These are phyloP conservation scores for Termitomyces sp. DNA, from an alignment of 768 basidiomycete genomes.

Conservation along the genomic window DNA sequence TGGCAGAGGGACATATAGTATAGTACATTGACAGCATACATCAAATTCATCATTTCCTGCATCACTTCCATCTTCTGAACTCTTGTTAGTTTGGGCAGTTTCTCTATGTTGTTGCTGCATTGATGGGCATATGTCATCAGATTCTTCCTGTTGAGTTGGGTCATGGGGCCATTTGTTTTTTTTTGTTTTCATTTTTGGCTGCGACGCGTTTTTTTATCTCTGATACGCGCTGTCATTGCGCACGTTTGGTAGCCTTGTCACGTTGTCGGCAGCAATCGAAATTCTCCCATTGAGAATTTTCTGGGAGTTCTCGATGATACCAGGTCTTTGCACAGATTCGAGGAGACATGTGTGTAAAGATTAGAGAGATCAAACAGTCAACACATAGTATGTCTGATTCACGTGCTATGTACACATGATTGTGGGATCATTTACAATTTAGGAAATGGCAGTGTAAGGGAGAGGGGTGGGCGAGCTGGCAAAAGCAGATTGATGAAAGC, in stretches of 20 bases:
- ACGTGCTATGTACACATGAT: no score
- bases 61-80: background rate
- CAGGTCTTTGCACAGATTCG: background rate
- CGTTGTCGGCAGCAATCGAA: background rate
- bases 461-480: no score
- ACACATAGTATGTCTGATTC: no score
- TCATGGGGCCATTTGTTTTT: background rate
- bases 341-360: background rate
- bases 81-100: no score
- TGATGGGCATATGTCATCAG: background rate
- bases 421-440: no score
- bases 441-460: no score
- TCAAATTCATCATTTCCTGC: background rate
- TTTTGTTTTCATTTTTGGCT: no score
- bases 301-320: background rate
- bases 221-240: background rate
- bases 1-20: no score
- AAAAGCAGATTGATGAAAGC: no score
- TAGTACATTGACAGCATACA: no score
- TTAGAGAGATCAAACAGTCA: no score
- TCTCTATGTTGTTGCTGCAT: background rate
- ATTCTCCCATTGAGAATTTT: background rate
- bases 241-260: background rate
- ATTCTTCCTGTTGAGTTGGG: background rate
- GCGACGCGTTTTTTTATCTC: slow-evolving; percentile 4